Evolutionary conservation across 352 stramenopile genomes (phyloP), one percentile per base, ranked within the genome.

Genomic region (Globisporangium orthogonon): DNA sequence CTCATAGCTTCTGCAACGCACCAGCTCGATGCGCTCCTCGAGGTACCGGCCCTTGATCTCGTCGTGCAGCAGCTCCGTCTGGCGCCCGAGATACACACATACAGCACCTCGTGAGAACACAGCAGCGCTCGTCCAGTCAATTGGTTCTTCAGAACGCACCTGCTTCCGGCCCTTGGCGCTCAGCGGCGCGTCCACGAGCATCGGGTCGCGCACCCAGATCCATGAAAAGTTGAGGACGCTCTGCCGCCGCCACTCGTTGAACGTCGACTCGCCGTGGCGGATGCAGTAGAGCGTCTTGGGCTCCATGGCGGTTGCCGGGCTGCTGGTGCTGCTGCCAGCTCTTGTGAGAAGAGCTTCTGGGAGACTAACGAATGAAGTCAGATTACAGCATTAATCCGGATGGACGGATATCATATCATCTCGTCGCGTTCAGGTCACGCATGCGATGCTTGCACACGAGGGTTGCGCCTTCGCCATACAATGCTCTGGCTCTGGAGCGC

Each of bases 261-360:
- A 95, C 50, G 84, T 89, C 6, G 86, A 95, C 70, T 94, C 83
- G 56, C 86, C 86, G 52, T 95, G 86, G 60, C 86, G 83, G 63
- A 95, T 89, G 67, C 79, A 91, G 58, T 95, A 93, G 33, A 95
- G 65, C 50, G 72, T 87, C 76, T 93, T 93, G 44, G 17, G 28
- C 17, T 44, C 33, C 37, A 49, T 7, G 7, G 29, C 14, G 2
- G 44, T 2, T 10, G 18, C 28, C 23, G 23, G 23, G 23, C 23
- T 14, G 18, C 46, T 51, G 46, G 11, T 40, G 35, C 35, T 40
- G 35, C 35, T 40, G 35, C 35, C 2, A 40, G 35, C 9, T 40
- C 7, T 14, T 40, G 10, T 13, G 7, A 40, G 10, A 40, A 4
- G 35, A 13, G 35, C 35, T 40, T 11, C 10, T 40, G 35, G 10